Evolutionary conservation across 805 yeast species (phyloP).

Genomic region (Candida alai): DNA sequence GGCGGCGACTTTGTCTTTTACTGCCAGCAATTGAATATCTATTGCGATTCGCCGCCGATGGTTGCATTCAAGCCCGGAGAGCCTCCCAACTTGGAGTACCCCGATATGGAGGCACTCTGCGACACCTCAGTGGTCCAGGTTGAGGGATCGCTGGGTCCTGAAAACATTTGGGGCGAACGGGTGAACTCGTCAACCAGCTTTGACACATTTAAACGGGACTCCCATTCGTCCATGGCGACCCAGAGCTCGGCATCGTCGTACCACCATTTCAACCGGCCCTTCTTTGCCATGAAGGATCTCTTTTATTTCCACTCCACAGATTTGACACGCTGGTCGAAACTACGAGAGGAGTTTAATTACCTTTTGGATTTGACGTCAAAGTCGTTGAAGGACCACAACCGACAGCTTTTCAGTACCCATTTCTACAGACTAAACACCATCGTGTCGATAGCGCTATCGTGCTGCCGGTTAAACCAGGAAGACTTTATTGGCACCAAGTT

Average conservation of each 20-base stretch:
- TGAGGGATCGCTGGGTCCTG: conserved; percentile 6
- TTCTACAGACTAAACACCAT: conserved; percentile 51
- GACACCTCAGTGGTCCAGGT: conserved; percentile 16
- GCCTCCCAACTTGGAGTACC: conserved; percentile 22
- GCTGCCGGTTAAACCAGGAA: conserved; percentile 50
- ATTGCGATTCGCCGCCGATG: conserved; percentile 57
- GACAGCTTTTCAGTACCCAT: conserved; percentile 50
- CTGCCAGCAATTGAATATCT: conserved; percentile 56
- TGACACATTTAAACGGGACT: conserved; percentile 35
- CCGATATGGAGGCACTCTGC: conserved; percentile 20
- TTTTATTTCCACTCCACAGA: conserved; percentile 63
- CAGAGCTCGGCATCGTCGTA: conserved; percentile 27
- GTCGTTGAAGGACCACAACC: conserved; percentile 48
- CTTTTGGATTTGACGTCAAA: conserved; percentile 47
- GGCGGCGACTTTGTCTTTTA: conserved; percentile 56
- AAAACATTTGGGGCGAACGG: conserved; percentile 8
- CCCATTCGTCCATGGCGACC: conserved; percentile 31
- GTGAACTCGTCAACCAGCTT: conserved; percentile 15
- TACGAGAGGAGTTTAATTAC: conserved; percentile 45
- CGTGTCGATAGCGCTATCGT: conserved; percentile 50
- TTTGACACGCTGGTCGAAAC: conserved; percentile 55
- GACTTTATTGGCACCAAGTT: conserved; percentile 47
- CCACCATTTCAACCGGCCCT: conserved; percentile 41
- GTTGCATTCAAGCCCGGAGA: conserved; percentile 22
- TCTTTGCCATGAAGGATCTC: conserved; percentile 35